Evolutionary conservation across 441 rosid genomes (phyloP), one percentile per base, ranked within the genome.

Genomic region (Pelargonium fulgidum): DNA sequence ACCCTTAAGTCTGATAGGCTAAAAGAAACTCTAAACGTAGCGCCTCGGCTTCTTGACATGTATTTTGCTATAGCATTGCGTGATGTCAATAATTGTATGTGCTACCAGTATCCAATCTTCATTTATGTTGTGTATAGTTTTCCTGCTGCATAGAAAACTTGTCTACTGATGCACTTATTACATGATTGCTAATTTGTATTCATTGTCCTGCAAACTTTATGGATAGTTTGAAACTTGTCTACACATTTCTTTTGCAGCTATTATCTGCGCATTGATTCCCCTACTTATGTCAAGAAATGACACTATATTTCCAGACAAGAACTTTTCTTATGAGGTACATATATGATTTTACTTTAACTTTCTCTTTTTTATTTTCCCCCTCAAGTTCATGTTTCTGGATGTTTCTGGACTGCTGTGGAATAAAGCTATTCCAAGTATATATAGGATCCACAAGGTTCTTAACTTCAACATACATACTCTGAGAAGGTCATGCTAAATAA

Each of bases 241-340:
- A 62, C 66, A 12, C 66, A 6, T 66, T 47, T 69, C 10, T 48
- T 50, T 77, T 78, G 81, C 93, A 93, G 97, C 99, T 75, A 68
- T 93, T 75, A 81, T 88, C 54, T 93, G 99, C 70, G 96, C 97
- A 62, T 70, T 87, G 77, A 85, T 93, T 75, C 96, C 99, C 73
- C 81, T 85, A 71, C 84, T 93, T 41, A 90, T 91, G 96, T 74
- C 88, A 41, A 91, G 99, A 82, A 83, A 85, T 77, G 87, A 91
- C 41, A 81, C 86, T 48, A 67, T 90, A 68, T 93, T 88, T 81
- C 96, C 87, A 2, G 96, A 89, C 79, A 91, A 88, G 80, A 82
- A 61, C 14, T 91, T 85, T 77, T 75, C 92, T 67, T 85, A 85
- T 65, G 93, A 91, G 97, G 98, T 93, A 72, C 59, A 67, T 33